Conservation (phyloP, 441 rosid species). For the Mallotus japonicus region DNA sequence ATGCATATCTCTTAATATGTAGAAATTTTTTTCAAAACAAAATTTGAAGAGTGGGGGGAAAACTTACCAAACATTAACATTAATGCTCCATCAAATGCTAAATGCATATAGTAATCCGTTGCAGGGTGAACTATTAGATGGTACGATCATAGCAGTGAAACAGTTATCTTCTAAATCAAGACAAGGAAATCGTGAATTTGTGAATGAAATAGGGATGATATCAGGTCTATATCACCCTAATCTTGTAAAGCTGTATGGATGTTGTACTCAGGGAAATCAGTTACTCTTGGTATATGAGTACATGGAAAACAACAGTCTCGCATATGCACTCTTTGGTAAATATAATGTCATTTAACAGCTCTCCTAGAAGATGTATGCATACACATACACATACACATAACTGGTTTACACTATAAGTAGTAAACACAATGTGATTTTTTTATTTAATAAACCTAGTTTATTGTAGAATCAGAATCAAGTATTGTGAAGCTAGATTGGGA, state of each 20-base stretch:
- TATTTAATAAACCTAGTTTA: too few species aligned
- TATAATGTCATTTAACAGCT: background rate
- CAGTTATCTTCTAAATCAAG: conserved; percentile 7
- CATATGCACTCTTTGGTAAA: background rate
- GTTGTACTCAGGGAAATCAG: conserved; percentile 13
- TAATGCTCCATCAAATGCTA: too few species aligned
- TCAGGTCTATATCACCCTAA: conserved; percentile 18
- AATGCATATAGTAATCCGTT: background rate
- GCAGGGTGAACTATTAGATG: conserved; percentile 17
- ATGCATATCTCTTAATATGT: too few species aligned
- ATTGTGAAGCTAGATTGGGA: background rate
- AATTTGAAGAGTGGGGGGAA: too few species aligned
- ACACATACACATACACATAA: too few species aligned
- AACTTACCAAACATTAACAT: too few species aligned
- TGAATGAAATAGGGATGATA: too few species aligned
- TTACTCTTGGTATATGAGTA: background rate
- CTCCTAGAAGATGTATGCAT: too few species aligned
- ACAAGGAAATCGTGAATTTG: background rate
- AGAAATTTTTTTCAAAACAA: too few species aligned
- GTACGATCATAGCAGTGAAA: conserved; percentile 7
- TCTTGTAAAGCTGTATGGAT: conserved; percentile 19
- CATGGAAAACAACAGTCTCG: background rate
- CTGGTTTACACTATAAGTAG: too few species aligned
- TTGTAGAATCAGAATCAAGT: background rate
- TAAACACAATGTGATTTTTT: too few species aligned